A percentile compares a stretch with the other conserved stretches of the same genome.
phyloP scores from a whole-genome alignment of 1,284 basidiomycete species.

The Baeospora myosura region DNA sequence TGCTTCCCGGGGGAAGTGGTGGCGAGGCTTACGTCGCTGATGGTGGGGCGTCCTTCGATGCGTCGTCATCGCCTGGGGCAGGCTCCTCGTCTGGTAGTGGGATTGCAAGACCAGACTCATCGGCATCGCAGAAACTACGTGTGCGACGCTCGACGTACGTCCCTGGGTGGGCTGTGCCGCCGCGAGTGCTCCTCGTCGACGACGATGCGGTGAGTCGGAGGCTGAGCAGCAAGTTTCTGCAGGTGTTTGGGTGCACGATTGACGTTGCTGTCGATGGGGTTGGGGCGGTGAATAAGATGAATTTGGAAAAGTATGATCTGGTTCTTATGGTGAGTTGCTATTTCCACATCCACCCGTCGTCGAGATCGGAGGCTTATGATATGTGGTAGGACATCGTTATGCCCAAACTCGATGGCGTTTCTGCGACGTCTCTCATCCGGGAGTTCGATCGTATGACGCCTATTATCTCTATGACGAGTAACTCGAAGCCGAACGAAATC shows the following conservation, averaged over 20 bases:
- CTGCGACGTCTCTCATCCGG: conserved; percentile 87
- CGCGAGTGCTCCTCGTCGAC: conserved; percentile 86
- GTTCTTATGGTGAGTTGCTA: conserved; percentile 76
- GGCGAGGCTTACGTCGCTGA: conserved; percentile 10
- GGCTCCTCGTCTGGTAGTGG: too few species aligned
- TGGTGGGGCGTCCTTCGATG: conserved; percentile 4
- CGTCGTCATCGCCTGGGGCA: conserved; percentile 2
- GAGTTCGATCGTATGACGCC: conserved; percentile 94
- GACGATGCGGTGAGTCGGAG: conserved; percentile 90
- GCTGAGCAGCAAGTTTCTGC: conserved; percentile 87
- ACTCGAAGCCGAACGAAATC: conserved; percentile 85
- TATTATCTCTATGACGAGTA: conserved; percentile 95
- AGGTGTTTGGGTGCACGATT: conserved; percentile 92
- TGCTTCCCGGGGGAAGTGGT: conserved; percentile 12
- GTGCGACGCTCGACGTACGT: conserved; percentile 75
- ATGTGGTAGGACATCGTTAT: conserved; percentile 93
- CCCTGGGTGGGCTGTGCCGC: conserved; percentile 83
- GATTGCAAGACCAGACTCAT: not conserved
- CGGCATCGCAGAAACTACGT: conserved; percentile 38
- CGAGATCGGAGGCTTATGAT: conserved; percentile 7
- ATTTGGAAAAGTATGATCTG: conserved; percentile 88
- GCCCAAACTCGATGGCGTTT: conserved; percentile 87
- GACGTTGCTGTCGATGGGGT: conserved; percentile 93
- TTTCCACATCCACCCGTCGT: conserved; percentile 5
- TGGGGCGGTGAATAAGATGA: conserved; percentile 95